These are phyloP conservation scores for Isatis lusitanica DNA, from an alignment of 441 rosid genomes.

Conservation along the genomic window DNA sequence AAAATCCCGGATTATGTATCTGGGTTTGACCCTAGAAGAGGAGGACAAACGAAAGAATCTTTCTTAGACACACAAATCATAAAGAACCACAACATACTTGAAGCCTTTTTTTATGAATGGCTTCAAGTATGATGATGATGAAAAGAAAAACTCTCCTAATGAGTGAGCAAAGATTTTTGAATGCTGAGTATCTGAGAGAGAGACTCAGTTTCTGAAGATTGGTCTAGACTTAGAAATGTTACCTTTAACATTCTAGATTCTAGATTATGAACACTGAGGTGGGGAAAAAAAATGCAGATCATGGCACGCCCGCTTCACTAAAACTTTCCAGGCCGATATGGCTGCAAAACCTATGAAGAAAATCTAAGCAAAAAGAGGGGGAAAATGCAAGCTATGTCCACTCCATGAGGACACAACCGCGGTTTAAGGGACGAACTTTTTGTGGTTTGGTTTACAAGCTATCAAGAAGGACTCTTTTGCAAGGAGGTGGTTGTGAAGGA, in stretches of 20 bases:
- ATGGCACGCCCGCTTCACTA: slow-evolving; percentile 63
- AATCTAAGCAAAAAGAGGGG: slow-evolving; percentile 36
- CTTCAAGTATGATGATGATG: slow-evolving; percentile 12
- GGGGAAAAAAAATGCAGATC: slow-evolving; percentile 61
- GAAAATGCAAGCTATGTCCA: slow-evolving; percentile 20
- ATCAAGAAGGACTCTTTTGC: slow-evolving; percentile 96
- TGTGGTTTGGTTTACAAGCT: slow-evolving; percentile 60
- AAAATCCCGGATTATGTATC: slow-evolving; percentile 42
- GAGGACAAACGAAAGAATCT: slow-evolving; percentile 36
- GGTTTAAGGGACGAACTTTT: neutral
- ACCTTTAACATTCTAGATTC: slow-evolving; percentile 60
- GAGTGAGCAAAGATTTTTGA: slow-evolving; percentile 16
- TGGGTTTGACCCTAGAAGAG: slow-evolving; percentile 40
- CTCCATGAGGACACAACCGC: slow-evolving; percentile 38
- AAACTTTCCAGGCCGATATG: slow-evolving; percentile 63
- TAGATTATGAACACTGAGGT: slow-evolving; percentile 34
- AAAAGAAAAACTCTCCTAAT: slow-evolving; percentile 20
- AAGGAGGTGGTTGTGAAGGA: slow-evolving; percentile 80
- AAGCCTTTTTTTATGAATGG: slow-evolving; percentile 26
- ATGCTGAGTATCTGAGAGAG: slow-evolving; percentile 39
- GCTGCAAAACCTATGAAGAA: slow-evolving; percentile 59
- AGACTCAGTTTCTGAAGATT: slow-evolving; percentile 53
- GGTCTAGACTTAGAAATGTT: slow-evolving; percentile 71
- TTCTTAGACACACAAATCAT: slow-evolving; percentile 32
- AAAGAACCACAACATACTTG: slow-evolving; percentile 29